Base-by-base conservation (phyloP, 176 grass and related monocot genomes). In the Chloris gayana region DNA sequence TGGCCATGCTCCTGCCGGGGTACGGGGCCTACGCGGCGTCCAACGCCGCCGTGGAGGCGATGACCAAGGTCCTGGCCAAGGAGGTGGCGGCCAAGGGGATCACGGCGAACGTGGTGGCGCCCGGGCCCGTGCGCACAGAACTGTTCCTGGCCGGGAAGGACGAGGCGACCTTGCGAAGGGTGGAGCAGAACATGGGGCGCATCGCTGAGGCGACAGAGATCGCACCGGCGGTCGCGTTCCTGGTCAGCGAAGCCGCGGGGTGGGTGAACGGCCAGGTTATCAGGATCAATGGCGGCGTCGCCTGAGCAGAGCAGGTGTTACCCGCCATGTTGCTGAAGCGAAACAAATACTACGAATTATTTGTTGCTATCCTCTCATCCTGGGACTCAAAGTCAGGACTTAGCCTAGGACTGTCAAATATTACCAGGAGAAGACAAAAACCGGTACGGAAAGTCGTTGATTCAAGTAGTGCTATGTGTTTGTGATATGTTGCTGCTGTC, bases 71-170 rank as follows among this genome's bases (percentile, higher is more conserved):
- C 68, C 50, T 89, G 12, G 91, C 91, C 0, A 87, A 88, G 91
- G 84, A 93, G 76, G 83, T 93, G 49, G 87, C 85, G 3, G 87
- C 81, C 2, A 92, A 88, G 9, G 76, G 80, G 35, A 25, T 87
- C 22, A 95, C 87, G 3, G 87, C 90, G 1, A 95, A 95, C 85
- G 86, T 88, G 41, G 93, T 95, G 24, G 93, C 93, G 6, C 87
- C 89, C 2, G 87, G 93, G 13, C 87, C 85, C 3, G 82, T 89
- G 76, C 70, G 85, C 46, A 92, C 87, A 0, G 24, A 60, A 11
- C n/a, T 60, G 24, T 60, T 60, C 57, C n/a, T 27, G 24, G 57
- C 57, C 11, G 57, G 57, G 11, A 60, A 60, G 25, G 57, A 60
- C 24, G 24, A 60, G 57, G 57, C 57, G 24, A 0, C 9, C n/a